Evolutionary conservation across 345 rosid genomes (phyloP), one percentile per base, ranked within the genome.

Genomic region (Boechera retrofracta): DNA sequence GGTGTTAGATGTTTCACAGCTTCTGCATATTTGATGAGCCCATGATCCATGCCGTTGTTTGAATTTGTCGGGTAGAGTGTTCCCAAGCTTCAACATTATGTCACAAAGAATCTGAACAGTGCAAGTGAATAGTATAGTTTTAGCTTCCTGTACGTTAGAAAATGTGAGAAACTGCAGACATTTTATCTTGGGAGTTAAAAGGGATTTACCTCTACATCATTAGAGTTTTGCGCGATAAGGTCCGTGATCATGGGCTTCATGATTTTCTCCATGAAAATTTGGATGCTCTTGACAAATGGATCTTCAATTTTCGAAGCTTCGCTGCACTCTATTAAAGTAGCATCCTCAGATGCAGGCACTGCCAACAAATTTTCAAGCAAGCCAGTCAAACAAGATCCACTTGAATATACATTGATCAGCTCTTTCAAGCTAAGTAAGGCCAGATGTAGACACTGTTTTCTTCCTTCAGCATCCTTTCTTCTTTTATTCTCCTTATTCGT

Each of bases 341-440:
- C 76, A 73, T 77, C 61, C 73, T 82, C 83, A 29, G 75, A 65
- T 33, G 72, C 78, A 70, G 86, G 80, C 77, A 82, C 85, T 51
- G 83, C 83, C 66, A 85, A 64, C 84, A 90, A 74, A 81, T 79
- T 84, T 81, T 89, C 86, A 73, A 92, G 90, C 80, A 90, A 84
- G 44, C 64, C 68, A 70, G 82, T 75, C 42, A 86, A 79, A 8
- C 49, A 41, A 36, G 86, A 80, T 49, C 79, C 78, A 74, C 51
- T 67, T 72, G 85, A 80, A 78, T 84, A 83, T 68, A 82, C 70
- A 33, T 59, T 67, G 48, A 84, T 64, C 71, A 90, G 76, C 74
- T 92, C 98, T 82, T 89, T 87, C 67, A 90, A 82, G 89, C 94
- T 86, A 67, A 85, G 67, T 52, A 90, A 82, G 69, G 94, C 88